phyloP scores from a whole-genome alignment of 257 asterid genomes.

The Ilex asprella region DNA sequence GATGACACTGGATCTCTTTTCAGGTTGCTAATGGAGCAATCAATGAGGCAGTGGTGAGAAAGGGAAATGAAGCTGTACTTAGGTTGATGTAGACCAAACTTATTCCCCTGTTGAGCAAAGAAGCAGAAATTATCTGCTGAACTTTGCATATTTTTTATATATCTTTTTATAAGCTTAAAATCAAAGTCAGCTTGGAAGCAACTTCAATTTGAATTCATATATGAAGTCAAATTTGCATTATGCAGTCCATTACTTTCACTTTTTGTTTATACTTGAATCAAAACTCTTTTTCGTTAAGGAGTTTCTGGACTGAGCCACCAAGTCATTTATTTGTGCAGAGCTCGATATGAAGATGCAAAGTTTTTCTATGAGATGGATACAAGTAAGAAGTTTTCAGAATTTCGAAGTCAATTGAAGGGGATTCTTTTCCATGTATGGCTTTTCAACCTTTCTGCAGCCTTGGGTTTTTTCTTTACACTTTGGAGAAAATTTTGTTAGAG shows the following conservation, averaged over 20 bases:
- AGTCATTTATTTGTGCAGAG: constrained; percentile 39
- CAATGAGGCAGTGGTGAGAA: constrained; percentile 64
- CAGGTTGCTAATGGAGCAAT: constrained; percentile 98
- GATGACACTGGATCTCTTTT: constrained; percentile 11
- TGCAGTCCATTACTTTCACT: neutral
- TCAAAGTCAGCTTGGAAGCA: neutral
- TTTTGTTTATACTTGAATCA: neutral
- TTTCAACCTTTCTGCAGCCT: neutral
- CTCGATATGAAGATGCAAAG: constrained; percentile 98
- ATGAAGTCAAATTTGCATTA: neutral
- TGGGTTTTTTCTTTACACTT: neutral
- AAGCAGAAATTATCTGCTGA: neutral
- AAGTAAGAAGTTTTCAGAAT: constrained; percentile 76
- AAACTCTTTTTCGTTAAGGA: constrained; percentile 1
- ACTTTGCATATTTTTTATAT: neutral
- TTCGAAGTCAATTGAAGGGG: constrained; percentile 73
- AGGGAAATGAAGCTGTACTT: constrained; percentile 97
- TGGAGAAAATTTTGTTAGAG: too few species aligned
- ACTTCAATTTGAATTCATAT: neutral
- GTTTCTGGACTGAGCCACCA: constrained; percentile 15
- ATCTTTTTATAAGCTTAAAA: neutral
- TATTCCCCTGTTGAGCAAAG: neutral
- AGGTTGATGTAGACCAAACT: constrained; percentile 34
- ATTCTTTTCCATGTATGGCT: constrained; percentile 93
- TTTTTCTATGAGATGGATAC: constrained; percentile 94